Evolutionary conservation across 78 protist species (phyloP), one percentile per base, ranked within the genome.

Genomic region (Paratrimastix pyriformis): DNA sequence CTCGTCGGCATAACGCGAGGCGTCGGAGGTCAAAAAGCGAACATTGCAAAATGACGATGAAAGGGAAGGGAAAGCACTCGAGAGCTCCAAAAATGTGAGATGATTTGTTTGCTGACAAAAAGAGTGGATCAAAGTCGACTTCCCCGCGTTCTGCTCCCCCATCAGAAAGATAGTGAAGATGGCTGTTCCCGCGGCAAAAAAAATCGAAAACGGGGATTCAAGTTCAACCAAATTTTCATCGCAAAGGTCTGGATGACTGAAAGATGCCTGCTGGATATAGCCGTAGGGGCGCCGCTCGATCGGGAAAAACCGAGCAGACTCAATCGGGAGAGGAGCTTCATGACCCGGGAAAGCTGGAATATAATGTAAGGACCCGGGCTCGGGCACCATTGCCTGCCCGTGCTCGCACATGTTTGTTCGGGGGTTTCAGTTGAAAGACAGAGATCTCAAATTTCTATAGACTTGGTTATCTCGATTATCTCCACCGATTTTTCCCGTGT

Each of bases 211-310:
- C 24, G 68, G 68, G 13, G 45, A 15, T 29, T 62, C 68, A n/a
- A 62, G 37, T 62, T 62, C 68, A 62, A 62, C 68, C 15, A 62
- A 15, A 15, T 62, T 18, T 62, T 62, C 68, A 62, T 62, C 42
- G 21, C 68, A 62, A 35, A 26, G 13, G 21, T 62, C 68, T 11
- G 68, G 39, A 15, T 62, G 15, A 15, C 32, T 50, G 55, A 21
- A 50, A 21, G 55, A 50, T 13, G 55, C 13, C 32, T 13, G 15
- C 55, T 50, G 55, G 15, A 50, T 15, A 15, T 50, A 50, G 13
- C 55, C 55, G 55, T 21, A 50, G 13, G 55, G 55, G 13, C 15
- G 55, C 15, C 55, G 13, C 55, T 50, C 13, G 15, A 15, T 21
- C 15, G 55, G 15, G 55, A 50, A 50, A 21, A 50, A 15, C 13